These are phyloP conservation scores for Fusarium compactum DNA, from an alignment of 2,329 filamentous ascomycete genomes.

Conservation along the genomic window DNA sequence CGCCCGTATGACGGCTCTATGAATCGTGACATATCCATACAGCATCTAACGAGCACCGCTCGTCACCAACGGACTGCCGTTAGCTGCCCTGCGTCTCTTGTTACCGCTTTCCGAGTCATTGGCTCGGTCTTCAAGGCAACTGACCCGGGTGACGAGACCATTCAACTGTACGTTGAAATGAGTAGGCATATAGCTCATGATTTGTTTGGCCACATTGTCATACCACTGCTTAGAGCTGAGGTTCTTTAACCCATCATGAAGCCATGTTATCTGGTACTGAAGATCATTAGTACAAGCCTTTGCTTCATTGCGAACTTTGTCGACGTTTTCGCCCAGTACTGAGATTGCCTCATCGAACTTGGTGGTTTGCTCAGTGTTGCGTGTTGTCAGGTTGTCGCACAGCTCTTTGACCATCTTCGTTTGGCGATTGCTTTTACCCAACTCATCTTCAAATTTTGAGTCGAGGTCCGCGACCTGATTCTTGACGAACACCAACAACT, in stretches of 20 bases:
- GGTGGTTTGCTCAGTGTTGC: conserved; percentile 10
- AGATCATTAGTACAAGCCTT: conserved; percentile 50
- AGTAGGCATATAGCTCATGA: conserved; percentile 49
- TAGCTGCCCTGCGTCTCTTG: conserved; percentile 43
- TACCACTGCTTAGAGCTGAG: conserved; percentile 59
- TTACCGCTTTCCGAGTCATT: conserved; percentile 17
- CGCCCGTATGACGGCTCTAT: background rate
- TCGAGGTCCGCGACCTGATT: conserved; percentile 20
- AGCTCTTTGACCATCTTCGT: background rate
- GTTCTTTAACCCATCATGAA: conserved; percentile 64
- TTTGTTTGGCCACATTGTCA: conserved; percentile 54
- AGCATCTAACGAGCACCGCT: conserved; percentile 24
- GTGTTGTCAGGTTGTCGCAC: background rate
- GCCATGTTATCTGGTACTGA: conserved; percentile 52
- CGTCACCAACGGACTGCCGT: conserved; percentile 32
- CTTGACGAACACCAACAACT: conserved; percentile 33
- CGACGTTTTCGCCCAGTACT: conserved; percentile 5
- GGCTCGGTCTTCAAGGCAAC: conserved; percentile 36
- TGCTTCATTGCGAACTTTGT: conserved; percentile 33
- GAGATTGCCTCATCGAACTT: conserved; percentile 13
- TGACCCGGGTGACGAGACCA: conserved; percentile 35
- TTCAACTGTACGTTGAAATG: conserved; percentile 37
- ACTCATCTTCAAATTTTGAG: background rate
- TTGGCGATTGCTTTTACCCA: conserved; percentile 1
- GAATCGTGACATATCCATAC: background rate